Evolutionary conservation across 345 rosid species (phyloP).

Genomic region (Pugionium cornutum): DNA sequence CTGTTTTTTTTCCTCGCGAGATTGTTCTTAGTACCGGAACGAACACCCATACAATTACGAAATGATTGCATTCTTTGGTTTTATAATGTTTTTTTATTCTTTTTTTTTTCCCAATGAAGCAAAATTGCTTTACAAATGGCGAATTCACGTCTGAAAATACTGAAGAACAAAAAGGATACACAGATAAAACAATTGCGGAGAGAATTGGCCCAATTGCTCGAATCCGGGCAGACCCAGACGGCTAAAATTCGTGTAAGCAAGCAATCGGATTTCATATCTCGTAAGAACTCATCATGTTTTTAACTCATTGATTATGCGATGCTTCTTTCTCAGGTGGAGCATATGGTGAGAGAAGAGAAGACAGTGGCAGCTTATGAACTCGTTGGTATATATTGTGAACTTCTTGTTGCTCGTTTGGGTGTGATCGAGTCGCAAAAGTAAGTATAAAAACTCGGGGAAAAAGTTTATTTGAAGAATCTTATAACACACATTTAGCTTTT

Average conservation of each 20-base stretch:
- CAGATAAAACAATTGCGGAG: conserved; percentile 70
- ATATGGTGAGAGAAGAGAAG: conserved; percentile 91
- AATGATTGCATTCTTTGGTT: background rate
- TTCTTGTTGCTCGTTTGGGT: conserved; percentile 69
- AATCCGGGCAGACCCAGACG: conserved; percentile 76
- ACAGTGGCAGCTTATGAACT: conserved; percentile 80
- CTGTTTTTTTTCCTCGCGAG: background rate
- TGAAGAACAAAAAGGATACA: conserved; percentile 71
- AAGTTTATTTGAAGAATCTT: background rate
- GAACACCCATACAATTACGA: background rate
- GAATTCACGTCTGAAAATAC: conserved; percentile 66
- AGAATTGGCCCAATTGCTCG: conserved; percentile 77
- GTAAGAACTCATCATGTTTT: no score
- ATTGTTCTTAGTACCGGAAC: background rate
- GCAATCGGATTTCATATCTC: background rate
- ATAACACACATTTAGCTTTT: background rate
- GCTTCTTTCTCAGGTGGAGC: conserved; percentile 65
- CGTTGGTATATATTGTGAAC: conserved; percentile 76
- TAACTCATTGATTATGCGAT: no score
- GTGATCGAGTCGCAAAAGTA: conserved; percentile 88
- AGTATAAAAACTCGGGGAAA: conserved; percentile 10
- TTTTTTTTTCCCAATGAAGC: conserved; percentile 46
- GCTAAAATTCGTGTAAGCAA: conserved; percentile 74
- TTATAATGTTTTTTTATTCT: background rate
- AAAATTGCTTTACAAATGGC: conserved; percentile 77